phyloP scores from a whole-genome alignment of 495 filamentous ascomycete species.

The Penicillium malachiteum region DNA sequence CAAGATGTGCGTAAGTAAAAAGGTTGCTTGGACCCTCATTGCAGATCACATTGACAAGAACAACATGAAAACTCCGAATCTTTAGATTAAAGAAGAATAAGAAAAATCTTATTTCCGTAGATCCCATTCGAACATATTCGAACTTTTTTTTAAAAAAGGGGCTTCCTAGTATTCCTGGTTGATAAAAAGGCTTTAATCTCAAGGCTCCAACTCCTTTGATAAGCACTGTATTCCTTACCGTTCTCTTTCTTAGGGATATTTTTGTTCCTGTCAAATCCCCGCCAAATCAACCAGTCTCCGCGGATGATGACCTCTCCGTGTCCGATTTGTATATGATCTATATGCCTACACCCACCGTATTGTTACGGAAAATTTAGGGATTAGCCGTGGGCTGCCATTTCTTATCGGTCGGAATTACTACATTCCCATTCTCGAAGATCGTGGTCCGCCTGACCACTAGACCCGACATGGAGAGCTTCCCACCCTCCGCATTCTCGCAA shows the following conservation, averaged over 20 bases:
- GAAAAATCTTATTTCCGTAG: not conserved
- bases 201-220: not conserved
- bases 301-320: conserved; percentile 11
- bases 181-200: too few species aligned
- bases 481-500: conserved; percentile 37
- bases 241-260: conserved; percentile 18
- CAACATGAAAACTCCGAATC: too few species aligned
- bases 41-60: not conserved
- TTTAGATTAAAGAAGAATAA: not conserved
- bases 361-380: conserved; percentile 4
- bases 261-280: conserved; percentile 6
- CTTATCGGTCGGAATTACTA: conserved; percentile 14
- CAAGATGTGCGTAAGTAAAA: conserved; percentile 14
- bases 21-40: not conserved
- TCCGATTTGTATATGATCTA: conserved; percentile 6
- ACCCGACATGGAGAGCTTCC: conserved; percentile 22
- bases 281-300: not conserved
- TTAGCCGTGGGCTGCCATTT: conserved; percentile 12
- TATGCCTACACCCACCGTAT: conserved; percentile 2
- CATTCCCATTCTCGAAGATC: conserved; percentile 5
- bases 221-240: not conserved
- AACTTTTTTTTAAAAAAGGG: not conserved
- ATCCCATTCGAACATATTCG: not conserved
- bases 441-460: conserved; percentile 1
- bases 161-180: too few species aligned